Base-by-base conservation (phyloP, 768 basidiomycete species). In the Tulasnella calospora region DNA sequence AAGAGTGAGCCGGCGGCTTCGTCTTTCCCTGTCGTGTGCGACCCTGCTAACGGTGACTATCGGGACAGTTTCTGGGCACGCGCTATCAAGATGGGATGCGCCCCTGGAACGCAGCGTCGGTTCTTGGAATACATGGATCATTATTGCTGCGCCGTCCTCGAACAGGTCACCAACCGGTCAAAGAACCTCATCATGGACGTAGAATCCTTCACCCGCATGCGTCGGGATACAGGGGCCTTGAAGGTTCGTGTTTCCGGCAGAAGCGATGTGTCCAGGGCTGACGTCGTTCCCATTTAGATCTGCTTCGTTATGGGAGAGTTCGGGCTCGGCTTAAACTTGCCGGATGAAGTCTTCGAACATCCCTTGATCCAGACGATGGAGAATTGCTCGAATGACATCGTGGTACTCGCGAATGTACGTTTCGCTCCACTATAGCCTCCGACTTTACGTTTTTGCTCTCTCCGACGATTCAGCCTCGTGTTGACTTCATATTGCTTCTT, bases 161-260 rank as follows among this genome's bases (percentile, higher is more conserved):
- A 81, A 38, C 80, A 83, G 67, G 83, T 83, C 4, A 80, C 47
- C 21, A 83, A 84, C 70, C 80, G 84, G 1, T 76, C 79, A 2
- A 30, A 73, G 6, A 46, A 79, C 12, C 72, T 23, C 46, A 57
- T 81, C 40, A 81, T 81, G n/a, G 76, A 73, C 19, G 76, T 83
- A 33, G 82, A 83, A 19, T 73, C 55, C 55, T 83, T 82, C 79
- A 79, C 83, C 70, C 47, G 75, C 10, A 81, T 81, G 33, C 80
- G 83, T 30, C 81, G 83, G 10, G 78, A 82, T 27, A 82, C 80
- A 27, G 74, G 79, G 12, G 84, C 82, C 1, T 80, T 79, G 7
- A 81, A 79, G n/a, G 72, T 73, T 30, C 46, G 72, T 36, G 35
- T 46, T n/a, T 27, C 17, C 35, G 13, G 15, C 23, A 46, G 27